These are phyloP conservation scores for Mortierella claussenii DNA, from an alignment of 192 early-diverging fungal species.

Conservation along the genomic window DNA sequence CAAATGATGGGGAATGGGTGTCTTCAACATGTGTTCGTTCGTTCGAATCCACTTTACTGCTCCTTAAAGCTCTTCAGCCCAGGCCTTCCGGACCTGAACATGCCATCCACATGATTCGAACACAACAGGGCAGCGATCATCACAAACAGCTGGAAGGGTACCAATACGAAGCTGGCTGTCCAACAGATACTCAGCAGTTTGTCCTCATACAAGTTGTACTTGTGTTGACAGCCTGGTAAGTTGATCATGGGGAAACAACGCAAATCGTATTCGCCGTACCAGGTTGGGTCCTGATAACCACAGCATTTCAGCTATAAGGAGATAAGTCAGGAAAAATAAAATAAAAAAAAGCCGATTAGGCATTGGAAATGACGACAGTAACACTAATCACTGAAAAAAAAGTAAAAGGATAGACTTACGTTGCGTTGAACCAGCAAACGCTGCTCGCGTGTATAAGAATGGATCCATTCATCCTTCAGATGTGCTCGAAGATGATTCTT, in stretches of 20 bases:
- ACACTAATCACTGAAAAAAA: not conserved
- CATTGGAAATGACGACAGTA: not conserved
- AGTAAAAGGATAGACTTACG: conserved; percentile 12
- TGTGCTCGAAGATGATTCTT: conserved; percentile 45
- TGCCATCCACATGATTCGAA: conserved; percentile 52
- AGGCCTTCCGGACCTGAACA: conserved; percentile 30
- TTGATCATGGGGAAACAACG: conserved; percentile 52
- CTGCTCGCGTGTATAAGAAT: conserved; percentile 23
- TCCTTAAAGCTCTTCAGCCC: conserved; percentile 47
- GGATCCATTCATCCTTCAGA: conserved; percentile 53
- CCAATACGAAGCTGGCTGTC: conserved; percentile 39
- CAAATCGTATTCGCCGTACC: conserved; percentile 48
- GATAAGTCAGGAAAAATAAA: not conserved
- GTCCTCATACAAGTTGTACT: conserved; percentile 44
- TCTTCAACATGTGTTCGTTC: not conserved
- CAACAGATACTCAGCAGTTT: conserved; percentile 29
- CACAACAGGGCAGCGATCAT: conserved; percentile 50
- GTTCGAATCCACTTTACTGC: conserved; percentile 7
- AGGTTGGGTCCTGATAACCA: conserved; percentile 47
- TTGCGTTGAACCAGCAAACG: conserved; percentile 50
- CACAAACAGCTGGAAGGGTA: conserved; percentile 48
- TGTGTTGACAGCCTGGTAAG: conserved; percentile 54
- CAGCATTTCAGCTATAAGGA: conserved; percentile 53
- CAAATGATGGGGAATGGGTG: not conserved
- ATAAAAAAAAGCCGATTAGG: not conserved